Evolutionary conservation across 2,329 filamentous ascomycete genomes (phyloP).

Genomic region (Dactylellina sp.): DNA sequence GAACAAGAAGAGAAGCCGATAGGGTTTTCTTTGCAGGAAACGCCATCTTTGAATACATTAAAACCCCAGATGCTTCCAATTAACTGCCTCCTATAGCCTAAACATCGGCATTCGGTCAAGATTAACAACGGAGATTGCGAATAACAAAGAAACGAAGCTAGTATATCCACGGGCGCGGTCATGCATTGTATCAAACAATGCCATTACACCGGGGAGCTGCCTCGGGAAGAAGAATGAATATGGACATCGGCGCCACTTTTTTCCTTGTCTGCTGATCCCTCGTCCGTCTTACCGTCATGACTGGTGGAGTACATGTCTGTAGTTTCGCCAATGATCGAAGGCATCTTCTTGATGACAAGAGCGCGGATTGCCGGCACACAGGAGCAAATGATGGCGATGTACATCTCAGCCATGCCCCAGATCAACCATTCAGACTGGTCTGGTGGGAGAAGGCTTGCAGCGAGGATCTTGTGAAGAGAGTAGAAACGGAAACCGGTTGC

Average conservation of each 20-base stretch:
- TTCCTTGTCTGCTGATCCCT: slow-evolving; percentile 38
- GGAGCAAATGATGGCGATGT: slow-evolving; percentile 44
- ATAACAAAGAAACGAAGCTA: neutral
- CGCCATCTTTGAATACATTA: neutral
- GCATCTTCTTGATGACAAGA: slow-evolving; percentile 37
- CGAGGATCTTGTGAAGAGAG: slow-evolving; percentile 41
- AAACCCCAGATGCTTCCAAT: neutral
- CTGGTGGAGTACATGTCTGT: slow-evolving; percentile 23
- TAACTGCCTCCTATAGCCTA: no score
- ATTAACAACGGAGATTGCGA: neutral
- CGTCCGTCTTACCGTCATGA: slow-evolving; percentile 31
- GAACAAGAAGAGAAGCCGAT: slow-evolving; percentile 1
- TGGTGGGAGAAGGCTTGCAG: slow-evolving; percentile 17
- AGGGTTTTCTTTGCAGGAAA: neutral
- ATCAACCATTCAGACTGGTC: slow-evolving; percentile 36
- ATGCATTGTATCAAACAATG: slow-evolving; percentile 14
- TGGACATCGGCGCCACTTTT: slow-evolving; percentile 25
- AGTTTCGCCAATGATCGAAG: slow-evolving; percentile 33
- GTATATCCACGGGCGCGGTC: neutral
- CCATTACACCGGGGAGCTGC: slow-evolving; percentile 25
- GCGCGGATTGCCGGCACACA: slow-evolving; percentile 45
- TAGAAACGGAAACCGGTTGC: slow-evolving; percentile 43
- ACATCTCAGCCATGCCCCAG: slow-evolving; percentile 46
- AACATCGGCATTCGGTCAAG: neutral
- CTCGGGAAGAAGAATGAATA: slow-evolving; percentile 23